These are phyloP conservation scores for Boletellus ananiceps DNA, from an alignment of 768 basidiomycete genomes.

Conservation along the genomic window DNA sequence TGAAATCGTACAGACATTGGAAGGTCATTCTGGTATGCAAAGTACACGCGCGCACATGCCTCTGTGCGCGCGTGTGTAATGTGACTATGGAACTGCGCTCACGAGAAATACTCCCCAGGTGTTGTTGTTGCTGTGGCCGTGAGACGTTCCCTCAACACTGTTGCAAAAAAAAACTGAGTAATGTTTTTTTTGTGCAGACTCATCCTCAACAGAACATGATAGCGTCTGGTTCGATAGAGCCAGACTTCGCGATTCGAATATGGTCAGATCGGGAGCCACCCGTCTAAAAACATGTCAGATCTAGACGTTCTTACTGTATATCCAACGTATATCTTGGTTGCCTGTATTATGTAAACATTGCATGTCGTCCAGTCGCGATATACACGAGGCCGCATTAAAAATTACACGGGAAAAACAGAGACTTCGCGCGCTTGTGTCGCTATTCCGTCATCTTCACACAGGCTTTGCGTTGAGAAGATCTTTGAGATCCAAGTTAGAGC, in stretches of 20 bases:
- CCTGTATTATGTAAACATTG: neutral
- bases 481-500: conserved; percentile 21
- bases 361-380: conserved; percentile 4
- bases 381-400: conserved; percentile 4
- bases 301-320: neutral
- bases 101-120: conserved; percentile 17
- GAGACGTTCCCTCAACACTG: conserved; percentile 35
- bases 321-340: conserved; percentile 3
- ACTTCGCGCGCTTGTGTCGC: neutral
- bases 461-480: conserved; percentile 61
- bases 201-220: conserved; percentile 86
- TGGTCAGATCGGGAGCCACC: conserved; percentile 58
- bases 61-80: too few relatives aligned
- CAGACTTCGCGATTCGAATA: conserved; percentile 76
- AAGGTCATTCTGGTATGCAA: conserved; percentile 64
- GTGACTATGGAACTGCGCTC: neutral
- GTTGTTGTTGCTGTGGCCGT: conserved; percentile 81
- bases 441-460: conserved; percentile 24
- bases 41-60: too few relatives aligned
- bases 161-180: neutral
- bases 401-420: conserved; percentile 9
- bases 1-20: conserved; percentile 76
- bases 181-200: conserved; percentile 42
- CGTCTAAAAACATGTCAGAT: conserved; percentile 1
- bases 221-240: conserved; percentile 82